Percentiles rank a stretch among this genome's conserved stretches.
Conservation (phyloP, 768 basidiomycete species). For the Naganishia friedmannii region DNA sequence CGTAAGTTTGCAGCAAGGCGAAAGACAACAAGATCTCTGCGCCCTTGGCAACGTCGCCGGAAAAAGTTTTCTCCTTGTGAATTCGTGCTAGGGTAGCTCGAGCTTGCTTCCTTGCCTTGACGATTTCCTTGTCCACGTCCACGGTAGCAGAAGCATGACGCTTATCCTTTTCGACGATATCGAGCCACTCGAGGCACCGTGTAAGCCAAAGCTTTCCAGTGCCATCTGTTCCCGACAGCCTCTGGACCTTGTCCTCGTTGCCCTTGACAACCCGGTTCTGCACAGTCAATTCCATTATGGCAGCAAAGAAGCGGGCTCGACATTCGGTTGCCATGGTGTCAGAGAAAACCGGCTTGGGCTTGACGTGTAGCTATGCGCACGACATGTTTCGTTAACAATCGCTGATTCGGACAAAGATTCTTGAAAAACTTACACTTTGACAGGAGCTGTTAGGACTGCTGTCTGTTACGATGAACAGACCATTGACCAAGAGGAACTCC, state of each 20-base stretch:
- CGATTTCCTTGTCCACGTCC: conserved; percentile 62
- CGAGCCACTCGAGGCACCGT: conserved; percentile 57
- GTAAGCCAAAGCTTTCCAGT: conserved; percentile 78
- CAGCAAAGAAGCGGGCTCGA: conserved; percentile 67
- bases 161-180: conserved; percentile 61
- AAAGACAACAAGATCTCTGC: conserved; percentile 69
- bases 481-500: conserved; percentile 77
- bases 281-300: conserved; percentile 69
- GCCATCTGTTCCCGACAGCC: conserved; percentile 63
- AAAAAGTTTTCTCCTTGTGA: conserved; percentile 35
- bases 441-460: conserved; percentile 66
- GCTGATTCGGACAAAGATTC: not conserved
- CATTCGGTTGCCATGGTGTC: conserved; percentile 68
- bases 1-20: conserved; percentile 69
- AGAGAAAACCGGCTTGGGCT: conserved; percentile 69
- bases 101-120: conserved; percentile 57
- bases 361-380: conserved; percentile 59
- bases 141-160: conserved; percentile 64
- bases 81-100: conserved; percentile 44
- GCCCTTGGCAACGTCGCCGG: conserved; percentile 63
- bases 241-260: conserved; percentile 60
- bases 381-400: not conserved
- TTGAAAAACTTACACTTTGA: conserved; percentile 58
- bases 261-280: conserved; percentile 61
- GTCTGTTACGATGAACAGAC: conserved; percentile 73